phyloP scores from a whole-genome alignment of 371 early-diverging fungal species.

The Cokeromyces recurvatus region DNA sequence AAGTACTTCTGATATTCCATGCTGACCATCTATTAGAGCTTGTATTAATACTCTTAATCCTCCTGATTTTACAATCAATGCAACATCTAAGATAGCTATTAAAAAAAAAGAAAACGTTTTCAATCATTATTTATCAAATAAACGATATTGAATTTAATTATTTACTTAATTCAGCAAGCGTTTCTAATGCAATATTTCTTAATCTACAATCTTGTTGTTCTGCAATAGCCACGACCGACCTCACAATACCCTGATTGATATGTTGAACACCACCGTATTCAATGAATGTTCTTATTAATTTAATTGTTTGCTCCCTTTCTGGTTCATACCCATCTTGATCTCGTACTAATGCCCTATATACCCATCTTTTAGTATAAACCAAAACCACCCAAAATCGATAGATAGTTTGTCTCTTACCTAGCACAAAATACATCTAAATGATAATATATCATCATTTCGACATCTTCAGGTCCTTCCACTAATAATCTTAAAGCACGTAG shows the following conservation, averaged over 20 bases:
- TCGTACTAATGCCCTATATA: conserved; percentile 52
- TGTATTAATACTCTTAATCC: conserved; percentile 68
- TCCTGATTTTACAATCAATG: conserved; percentile 60
- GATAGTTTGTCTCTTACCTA: conserved; percentile 29
- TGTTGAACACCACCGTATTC: conserved; percentile 60
- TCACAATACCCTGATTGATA: conserved; percentile 62
- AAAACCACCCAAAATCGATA: too few species aligned
- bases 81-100: conserved; percentile 51
- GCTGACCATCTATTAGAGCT: conserved; percentile 70
- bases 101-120: too few species aligned
- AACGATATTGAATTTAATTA: neutral
- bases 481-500: conserved; percentile 55
- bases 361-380: too few species aligned
- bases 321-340: conserved; percentile 60
- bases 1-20: conserved; percentile 59
- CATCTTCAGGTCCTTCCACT: conserved; percentile 38
- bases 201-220: conserved; percentile 77
- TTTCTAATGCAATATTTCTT: conserved; percentile 70
- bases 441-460: conserved; percentile 41
- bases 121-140: neutral
- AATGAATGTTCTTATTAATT: conserved; percentile 65
- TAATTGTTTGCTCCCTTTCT: conserved; percentile 75
- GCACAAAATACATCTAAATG: conserved; percentile 66
- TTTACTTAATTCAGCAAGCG: conserved; percentile 75
- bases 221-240: conserved; percentile 71